A percentile compares a stretch with the other conserved stretches of the same genome.
phyloP scores from a whole-genome alignment of 805 yeast species.

The Pichia pseudocactophila region DNA sequence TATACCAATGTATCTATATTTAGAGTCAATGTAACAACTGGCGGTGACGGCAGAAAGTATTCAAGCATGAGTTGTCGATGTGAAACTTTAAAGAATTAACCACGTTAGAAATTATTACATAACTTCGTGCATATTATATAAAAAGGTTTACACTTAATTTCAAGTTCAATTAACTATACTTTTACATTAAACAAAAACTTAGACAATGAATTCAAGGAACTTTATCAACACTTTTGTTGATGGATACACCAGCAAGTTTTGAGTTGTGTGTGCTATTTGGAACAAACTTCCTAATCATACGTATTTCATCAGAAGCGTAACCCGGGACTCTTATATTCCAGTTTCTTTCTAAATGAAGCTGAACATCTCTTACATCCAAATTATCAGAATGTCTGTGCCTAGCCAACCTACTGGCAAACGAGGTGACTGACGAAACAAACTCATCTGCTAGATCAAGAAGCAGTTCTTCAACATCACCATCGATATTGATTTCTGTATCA shows the following conservation, averaged over 20 bases:
- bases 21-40: slow-evolving; percentile 2
- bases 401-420: slow-evolving; percentile 91
- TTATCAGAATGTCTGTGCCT: slow-evolving; percentile 87
- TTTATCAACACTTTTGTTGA: slow-evolving; percentile 52
- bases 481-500: slow-evolving; percentile 82
- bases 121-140: too few species aligned
- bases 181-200: not conserved
- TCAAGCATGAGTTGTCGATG: not conserved
- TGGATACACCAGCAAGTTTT: slow-evolving; percentile 59
- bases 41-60: slow-evolving; percentile 2
- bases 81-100: not conserved
- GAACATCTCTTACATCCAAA: slow-evolving; percentile 82
- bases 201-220: slow-evolving; percentile 16
- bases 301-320: slow-evolving; percentile 80
- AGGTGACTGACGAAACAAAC: slow-evolving; percentile 81
- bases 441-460: slow-evolving; percentile 91
- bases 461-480: slow-evolving; percentile 92
- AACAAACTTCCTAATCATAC: slow-evolving; percentile 65
- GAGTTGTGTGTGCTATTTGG: slow-evolving; percentile 57
- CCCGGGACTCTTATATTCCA: slow-evolving; percentile 97
- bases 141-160: too few species aligned
- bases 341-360: slow-evolving; percentile 81
- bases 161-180: too few species aligned
- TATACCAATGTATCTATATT: slow-evolving; percentile 13
- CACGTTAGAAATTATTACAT: too few species aligned